Evolutionary conservation across 2,329 filamentous ascomycete genomes (phyloP).

Genomic region (Seiridium unicorne): DNA sequence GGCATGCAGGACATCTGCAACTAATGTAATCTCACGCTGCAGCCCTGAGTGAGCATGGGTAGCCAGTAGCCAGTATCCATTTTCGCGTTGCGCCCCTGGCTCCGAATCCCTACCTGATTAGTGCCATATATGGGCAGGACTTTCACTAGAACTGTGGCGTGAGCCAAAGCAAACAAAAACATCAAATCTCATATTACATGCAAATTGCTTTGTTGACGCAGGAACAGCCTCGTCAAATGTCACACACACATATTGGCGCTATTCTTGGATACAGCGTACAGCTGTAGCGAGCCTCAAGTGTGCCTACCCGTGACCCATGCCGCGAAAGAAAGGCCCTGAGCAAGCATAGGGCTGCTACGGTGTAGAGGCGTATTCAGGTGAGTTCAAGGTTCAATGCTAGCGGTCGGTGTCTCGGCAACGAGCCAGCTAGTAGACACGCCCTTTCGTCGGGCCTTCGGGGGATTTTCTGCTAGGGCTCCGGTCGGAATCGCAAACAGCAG

Average conservation of each 20-base stretch:
- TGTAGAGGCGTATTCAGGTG: too few species aligned
- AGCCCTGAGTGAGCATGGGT: neutral
- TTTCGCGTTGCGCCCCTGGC: neutral
- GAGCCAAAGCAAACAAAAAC: neutral
- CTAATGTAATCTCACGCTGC: slow-evolving; percentile 15
- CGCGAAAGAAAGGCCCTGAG: too few species aligned
- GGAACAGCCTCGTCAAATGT: neutral
- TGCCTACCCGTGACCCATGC: too few species aligned
- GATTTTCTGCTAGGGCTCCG: too few species aligned
- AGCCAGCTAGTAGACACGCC: too few species aligned
- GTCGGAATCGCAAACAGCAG: neutral
- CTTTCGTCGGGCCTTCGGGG: too few species aligned
- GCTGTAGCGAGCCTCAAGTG: too few species aligned
- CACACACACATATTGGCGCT: neutral
- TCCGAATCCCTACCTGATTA: neutral
- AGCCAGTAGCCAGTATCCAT: neutral
- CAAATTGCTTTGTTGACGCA: neutral
- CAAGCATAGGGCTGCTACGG: too few species aligned
- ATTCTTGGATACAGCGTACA: neutral
- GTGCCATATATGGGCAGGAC: neutral
- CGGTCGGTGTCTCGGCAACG: too few species aligned
- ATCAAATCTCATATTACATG: neutral
- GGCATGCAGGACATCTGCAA: slow-evolving; percentile 32
- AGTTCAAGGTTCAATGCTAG: too few species aligned
- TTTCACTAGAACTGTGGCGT: neutral